These are phyloP conservation scores for Aspergillus unguis DNA, from an alignment of 2,329 filamentous ascomycete genomes.

Conservation along the genomic window DNA sequence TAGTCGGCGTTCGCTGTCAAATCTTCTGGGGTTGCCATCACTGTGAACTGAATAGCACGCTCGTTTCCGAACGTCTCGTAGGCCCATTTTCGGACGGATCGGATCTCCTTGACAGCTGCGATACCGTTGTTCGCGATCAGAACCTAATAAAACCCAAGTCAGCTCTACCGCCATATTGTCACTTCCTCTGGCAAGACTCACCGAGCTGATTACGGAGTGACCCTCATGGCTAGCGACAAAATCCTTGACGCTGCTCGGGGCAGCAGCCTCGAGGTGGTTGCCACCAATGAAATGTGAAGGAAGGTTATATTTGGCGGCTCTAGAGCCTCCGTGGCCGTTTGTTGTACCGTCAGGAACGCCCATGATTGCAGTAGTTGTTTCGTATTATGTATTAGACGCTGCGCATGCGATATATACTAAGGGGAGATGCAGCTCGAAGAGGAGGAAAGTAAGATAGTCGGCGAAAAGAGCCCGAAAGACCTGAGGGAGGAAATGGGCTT, in stretches of 20 bases:
- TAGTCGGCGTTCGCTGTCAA: slow-evolving; percentile 96
- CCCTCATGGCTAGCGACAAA: slow-evolving; percentile 87
- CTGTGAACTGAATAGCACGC: slow-evolving; percentile 96
- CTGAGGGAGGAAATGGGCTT: slow-evolving; percentile 1
- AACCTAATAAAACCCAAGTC: slow-evolving; percentile 57
- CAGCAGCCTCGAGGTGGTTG: slow-evolving; percentile 77
- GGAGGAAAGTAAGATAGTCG: slow-evolving; percentile 7
- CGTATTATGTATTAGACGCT: slow-evolving; percentile 27
- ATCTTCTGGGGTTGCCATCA: slow-evolving; percentile 99
- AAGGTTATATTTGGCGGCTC: slow-evolving; percentile 76
- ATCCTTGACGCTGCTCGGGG: slow-evolving; percentile 87
- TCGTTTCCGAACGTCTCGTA: slow-evolving; percentile 99
- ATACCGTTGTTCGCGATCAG: slow-evolving; percentile 99
- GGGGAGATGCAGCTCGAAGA: slow-evolving; percentile 8
- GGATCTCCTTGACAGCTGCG: slow-evolving; percentile 97
- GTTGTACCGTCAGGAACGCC: slow-evolving; percentile 38
- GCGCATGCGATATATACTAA: slow-evolving; percentile 23
- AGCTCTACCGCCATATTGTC: not conserved
- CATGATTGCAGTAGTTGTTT: slow-evolving; percentile 33
- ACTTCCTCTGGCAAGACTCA: slow-evolving; percentile 52
- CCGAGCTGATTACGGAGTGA: slow-evolving; percentile 97
- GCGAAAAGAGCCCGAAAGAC: slow-evolving; percentile 5
- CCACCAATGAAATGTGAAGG: slow-evolving; percentile 95
- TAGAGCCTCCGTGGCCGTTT: slow-evolving; percentile 60
- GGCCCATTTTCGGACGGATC: slow-evolving; percentile 99